Percentiles rank a stretch among this genome's conserved stretches.
Evolutionary conservation across 2,329 filamentous ascomycete genomes (phyloP).

Genomic region (Rhynchosporium secalis): DNA sequence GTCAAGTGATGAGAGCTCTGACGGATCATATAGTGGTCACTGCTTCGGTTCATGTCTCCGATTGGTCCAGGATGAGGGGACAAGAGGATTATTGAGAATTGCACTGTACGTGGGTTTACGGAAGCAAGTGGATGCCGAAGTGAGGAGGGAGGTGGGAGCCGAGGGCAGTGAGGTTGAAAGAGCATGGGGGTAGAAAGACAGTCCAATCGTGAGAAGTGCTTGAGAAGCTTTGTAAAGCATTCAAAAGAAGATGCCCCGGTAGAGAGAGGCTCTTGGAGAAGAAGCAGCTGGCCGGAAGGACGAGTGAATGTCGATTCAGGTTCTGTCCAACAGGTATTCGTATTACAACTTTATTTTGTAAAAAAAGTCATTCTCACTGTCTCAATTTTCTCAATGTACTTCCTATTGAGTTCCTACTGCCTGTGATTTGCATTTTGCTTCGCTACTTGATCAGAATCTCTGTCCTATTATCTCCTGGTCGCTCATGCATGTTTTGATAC

Average conservation of each 20-base stretch:
- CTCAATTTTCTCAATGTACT: too few species aligned
- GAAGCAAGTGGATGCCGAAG: too few species aligned
- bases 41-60: neutral
- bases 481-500: too few species aligned
- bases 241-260: neutral
- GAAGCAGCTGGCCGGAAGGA: neutral
- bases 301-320: neutral
- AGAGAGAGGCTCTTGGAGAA: neutral
- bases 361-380: too few species aligned
- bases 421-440: too few species aligned
- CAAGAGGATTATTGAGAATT: neutral
- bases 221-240: neutral
- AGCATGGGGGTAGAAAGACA: neutral
- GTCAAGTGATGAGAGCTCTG: neutral
- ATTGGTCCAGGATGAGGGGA: neutral
- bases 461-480: too few species aligned
- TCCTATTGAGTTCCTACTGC: too few species aligned
- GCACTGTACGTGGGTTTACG: too few species aligned
- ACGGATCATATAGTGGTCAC: neutral
- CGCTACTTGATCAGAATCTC: too few species aligned
- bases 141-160: neutral
- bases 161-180: neutral
- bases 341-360: too few species aligned
- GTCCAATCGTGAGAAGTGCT: neutral
- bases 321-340: too few species aligned